Evolutionary conservation across 345 rosid genomes (phyloP).

Genomic region (Stellera chamaejasme): DNA sequence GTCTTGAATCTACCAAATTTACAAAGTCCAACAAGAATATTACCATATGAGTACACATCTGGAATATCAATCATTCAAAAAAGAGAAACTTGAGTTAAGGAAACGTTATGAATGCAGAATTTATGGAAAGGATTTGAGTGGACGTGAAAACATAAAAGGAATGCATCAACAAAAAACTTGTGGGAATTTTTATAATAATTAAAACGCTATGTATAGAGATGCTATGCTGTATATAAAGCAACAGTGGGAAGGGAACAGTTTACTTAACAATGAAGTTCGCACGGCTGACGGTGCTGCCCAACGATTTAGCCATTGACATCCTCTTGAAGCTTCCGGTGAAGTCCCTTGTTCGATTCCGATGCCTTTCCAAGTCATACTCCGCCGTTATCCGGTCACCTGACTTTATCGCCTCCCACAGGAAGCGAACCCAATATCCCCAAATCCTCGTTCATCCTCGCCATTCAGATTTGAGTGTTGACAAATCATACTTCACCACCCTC

Average conservation of each 20-base stretch:
- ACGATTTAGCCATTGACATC: not conserved
- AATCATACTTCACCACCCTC: not conserved
- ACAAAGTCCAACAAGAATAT: slow-evolving; percentile 28
- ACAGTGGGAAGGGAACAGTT: no score
- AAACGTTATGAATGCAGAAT: no score
- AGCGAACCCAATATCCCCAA: not conserved
- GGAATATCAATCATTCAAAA: slow-evolving; percentile 24
- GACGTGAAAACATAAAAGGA: no score
- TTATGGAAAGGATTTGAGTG: no score
- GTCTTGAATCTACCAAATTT: slow-evolving; percentile 22
- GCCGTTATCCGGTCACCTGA: not conserved
- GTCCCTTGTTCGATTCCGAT: slow-evolving; percentile 9
- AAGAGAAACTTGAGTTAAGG: no score
- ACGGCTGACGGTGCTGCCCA: not conserved
- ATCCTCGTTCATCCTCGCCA: not conserved
- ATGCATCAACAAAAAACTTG: no score
- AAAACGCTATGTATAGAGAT: no score
- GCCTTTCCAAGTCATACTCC: slow-evolving; percentile 2
- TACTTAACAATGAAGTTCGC: no score
- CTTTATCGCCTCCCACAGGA: not conserved
- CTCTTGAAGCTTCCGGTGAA: slow-evolving; percentile 4
- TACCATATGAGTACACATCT: slow-evolving; percentile 26
- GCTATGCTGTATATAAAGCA: no score
- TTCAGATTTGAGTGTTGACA: not conserved
- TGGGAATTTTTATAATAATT: no score